phyloP scores from a whole-genome alignment of 306 rosid species.

The Vachellia collinsii region DNA sequence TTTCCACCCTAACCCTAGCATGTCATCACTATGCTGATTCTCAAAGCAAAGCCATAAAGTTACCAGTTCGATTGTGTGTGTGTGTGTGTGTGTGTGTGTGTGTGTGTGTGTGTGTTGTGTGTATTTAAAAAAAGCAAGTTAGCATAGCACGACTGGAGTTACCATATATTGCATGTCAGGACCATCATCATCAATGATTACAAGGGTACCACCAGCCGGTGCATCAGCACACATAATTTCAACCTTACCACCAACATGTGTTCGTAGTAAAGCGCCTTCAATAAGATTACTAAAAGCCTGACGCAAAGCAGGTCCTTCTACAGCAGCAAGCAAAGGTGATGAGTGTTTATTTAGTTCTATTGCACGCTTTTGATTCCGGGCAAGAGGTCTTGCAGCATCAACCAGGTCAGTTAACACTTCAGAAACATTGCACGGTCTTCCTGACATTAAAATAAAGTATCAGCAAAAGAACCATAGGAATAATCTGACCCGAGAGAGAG shows the following conservation, averaged over 20 bases:
- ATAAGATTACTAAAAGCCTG: constrained; percentile 95
- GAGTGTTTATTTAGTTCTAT: constrained; percentile 65
- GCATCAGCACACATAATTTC: constrained; percentile 76
- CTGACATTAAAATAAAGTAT: constrained; percentile 70
- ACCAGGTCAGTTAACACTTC: constrained; percentile 77
- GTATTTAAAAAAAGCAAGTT: constrained; percentile 4
- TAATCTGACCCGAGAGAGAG: constrained; percentile 2
- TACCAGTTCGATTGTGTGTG: constrained; percentile 29
- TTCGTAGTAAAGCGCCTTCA: constrained; percentile 86
- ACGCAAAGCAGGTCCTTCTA: constrained; percentile 90
- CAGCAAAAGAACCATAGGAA: constrained; percentile 48
- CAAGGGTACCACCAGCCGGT: constrained; percentile 93
- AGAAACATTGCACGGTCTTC: constrained; percentile 95
- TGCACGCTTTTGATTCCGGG: constrained; percentile 63
- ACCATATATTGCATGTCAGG: constrained; percentile 99
- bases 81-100: too few relatives aligned
- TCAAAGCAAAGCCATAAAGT: not conserved
- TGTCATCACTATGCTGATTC: constrained; percentile 17
- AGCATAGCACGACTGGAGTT: constrained; percentile 32
- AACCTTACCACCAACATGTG: constrained; percentile 85
- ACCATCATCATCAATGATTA: constrained; percentile 89
- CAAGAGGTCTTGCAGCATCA: constrained; percentile 83
- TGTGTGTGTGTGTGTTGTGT: too few relatives aligned
- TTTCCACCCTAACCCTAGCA: not conserved
- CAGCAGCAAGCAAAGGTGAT: constrained; percentile 67